Conservation (phyloP, 345 rosid genomes). For the Boechera divaricarpa region DNA sequence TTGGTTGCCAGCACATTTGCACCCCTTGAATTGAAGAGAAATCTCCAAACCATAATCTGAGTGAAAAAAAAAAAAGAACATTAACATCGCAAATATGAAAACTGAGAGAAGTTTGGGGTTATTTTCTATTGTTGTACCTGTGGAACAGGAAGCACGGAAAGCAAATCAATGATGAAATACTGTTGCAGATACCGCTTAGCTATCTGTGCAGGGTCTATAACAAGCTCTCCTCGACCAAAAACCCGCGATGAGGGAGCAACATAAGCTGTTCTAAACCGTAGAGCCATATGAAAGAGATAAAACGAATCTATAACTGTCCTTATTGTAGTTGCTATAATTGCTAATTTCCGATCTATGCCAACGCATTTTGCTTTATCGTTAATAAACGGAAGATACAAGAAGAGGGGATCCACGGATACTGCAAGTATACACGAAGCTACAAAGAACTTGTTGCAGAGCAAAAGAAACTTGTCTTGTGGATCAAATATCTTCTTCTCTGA, state of each 20-base stretch:
- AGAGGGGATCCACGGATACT: constrained; percentile 87
- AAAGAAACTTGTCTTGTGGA: constrained; percentile 93
- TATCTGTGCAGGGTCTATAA: constrained; percentile 82
- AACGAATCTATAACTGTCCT: constrained; percentile 78
- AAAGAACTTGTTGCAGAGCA: constrained; percentile 78
- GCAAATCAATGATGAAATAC: constrained; percentile 84
- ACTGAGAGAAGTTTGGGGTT: background rate
- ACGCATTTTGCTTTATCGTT: constrained; percentile 58
- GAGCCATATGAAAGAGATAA: constrained; percentile 90
- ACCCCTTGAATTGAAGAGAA: constrained; percentile 69
- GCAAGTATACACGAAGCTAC: constrained; percentile 82
- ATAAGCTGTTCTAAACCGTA: constrained; percentile 93
- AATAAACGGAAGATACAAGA: constrained; percentile 89
- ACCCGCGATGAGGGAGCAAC: constrained; percentile 98
- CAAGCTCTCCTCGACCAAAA: constrained; percentile 97
- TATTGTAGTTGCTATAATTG: constrained; percentile 72
- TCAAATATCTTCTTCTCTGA: constrained; percentile 91
- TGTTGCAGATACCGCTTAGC: constrained; percentile 82
- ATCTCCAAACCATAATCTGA: constrained; percentile 94
- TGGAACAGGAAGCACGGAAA: constrained; percentile 86
- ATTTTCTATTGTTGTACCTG: constrained; percentile 57
- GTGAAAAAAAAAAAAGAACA: background rate
- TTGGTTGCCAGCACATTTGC: constrained; percentile 78
- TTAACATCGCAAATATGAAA: background rate
- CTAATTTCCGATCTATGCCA: constrained; percentile 76